Evolutionary conservation across 768 basidiomycete genomes (phyloP).

Genomic region (Fomitopsis serialis): DNA sequence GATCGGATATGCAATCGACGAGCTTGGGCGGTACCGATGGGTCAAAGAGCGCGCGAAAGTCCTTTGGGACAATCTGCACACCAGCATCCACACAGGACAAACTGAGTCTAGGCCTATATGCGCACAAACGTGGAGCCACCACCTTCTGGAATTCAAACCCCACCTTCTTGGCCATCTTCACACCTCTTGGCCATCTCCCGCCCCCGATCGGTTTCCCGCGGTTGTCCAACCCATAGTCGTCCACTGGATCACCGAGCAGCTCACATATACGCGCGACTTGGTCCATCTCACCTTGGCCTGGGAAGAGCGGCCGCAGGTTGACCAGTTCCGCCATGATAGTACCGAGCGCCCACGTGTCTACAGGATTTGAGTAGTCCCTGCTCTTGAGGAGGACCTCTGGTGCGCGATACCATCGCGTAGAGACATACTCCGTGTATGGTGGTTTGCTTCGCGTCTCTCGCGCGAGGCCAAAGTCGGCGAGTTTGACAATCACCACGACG

Average conservation of each 20-base stretch:
- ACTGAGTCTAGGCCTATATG: conserved; percentile 1
- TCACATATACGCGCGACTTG: conserved; percentile 90
- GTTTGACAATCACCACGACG: conserved; percentile 93
- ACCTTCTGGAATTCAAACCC: conserved; percentile 93
- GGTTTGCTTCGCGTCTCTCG: conserved; percentile 82
- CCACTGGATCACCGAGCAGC: conserved; percentile 86
- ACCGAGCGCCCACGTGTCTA: conserved; percentile 99
- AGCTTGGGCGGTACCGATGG: conserved; percentile 71
- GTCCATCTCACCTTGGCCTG: conserved; percentile 88
- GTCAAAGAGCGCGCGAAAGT: conserved; percentile 73
- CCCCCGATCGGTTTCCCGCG: conserved; percentile 73
- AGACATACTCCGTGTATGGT: conserved; percentile 98
- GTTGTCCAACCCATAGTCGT: conserved; percentile 75
- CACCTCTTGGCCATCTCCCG: conserved; percentile 80
- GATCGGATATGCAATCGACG: conserved; percentile 86
- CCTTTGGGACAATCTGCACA: conserved; percentile 54
- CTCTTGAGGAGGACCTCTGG: conserved; percentile 93
- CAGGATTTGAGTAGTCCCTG: conserved; percentile 91
- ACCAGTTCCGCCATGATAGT: conserved; percentile 97
- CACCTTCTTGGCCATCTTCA: conserved; percentile 80
- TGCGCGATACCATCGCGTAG: conserved; percentile 99
- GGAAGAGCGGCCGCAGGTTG: conserved; percentile 93
- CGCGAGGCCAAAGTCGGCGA: conserved; percentile 97
- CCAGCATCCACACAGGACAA: conserved; percentile 1
- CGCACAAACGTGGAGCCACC: conserved; percentile 17